Evolutionary conservation across 2,329 filamentous ascomycete genomes (phyloP).

Genomic region (Ophiocordyceps camponoti-rufipedis): DNA sequence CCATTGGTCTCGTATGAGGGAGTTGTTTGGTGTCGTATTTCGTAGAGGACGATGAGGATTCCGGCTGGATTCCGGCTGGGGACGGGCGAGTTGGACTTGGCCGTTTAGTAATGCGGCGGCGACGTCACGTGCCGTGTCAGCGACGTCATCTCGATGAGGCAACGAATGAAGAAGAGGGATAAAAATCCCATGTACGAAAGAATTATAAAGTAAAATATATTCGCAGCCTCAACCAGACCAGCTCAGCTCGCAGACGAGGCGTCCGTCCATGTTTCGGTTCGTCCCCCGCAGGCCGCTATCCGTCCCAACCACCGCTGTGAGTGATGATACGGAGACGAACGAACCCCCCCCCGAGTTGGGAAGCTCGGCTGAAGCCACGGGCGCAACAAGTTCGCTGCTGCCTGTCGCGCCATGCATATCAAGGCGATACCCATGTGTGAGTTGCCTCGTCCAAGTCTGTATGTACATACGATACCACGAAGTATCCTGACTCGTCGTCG

Average conservation of each 20-base stretch:
- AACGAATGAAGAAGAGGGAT: background rate
- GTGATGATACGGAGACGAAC: too few relatives aligned
- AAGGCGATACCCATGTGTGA: constrained; percentile 79
- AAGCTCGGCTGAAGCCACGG: too few relatives aligned
- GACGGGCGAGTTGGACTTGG: background rate
- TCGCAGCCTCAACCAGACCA: too few relatives aligned
- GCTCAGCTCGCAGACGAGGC: too few relatives aligned
- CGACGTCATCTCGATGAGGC: background rate
- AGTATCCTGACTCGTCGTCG: background rate
- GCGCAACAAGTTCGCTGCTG: background rate
- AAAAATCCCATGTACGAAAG: too few relatives aligned
- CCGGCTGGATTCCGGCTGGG: background rate
- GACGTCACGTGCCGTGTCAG: background rate
- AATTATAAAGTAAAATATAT: too few relatives aligned
- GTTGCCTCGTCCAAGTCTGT: background rate
- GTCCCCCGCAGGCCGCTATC: background rate
- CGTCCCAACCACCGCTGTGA: background rate
- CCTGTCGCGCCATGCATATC: constrained; percentile 50
- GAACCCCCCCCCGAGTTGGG: too few relatives aligned
- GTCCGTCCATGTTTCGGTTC: background rate
- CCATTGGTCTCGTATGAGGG: constrained; percentile 32
- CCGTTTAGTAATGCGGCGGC: background rate
- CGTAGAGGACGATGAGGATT: background rate
- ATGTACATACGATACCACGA: too few relatives aligned
- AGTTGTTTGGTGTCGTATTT: too few relatives aligned